A percentile compares a stretch with the other conserved stretches of the same genome.
phyloP scores from a whole-genome alignment of 2,329 filamentous ascomycete species.

The Hypoxylon sp. region DNA sequence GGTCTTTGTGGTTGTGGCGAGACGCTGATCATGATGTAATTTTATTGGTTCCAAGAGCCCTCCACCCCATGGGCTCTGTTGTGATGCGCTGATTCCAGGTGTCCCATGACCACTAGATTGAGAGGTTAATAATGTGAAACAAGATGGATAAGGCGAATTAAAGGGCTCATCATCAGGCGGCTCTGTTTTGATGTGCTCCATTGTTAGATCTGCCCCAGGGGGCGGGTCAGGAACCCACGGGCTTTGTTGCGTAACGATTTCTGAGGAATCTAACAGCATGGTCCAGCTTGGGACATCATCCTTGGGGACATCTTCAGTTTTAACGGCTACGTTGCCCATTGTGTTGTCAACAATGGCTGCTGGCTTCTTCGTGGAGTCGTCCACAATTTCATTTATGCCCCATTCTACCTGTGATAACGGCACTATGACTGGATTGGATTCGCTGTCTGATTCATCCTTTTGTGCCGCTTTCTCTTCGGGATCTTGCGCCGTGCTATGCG shows the following conservation, averaged over 20 bases:
- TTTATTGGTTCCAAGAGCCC: slow-evolving; percentile 24
- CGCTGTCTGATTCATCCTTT: slow-evolving; percentile 30
- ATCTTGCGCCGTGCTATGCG: not conserved
- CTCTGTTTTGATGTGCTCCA: slow-evolving; percentile 37
- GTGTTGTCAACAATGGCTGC: slow-evolving; percentile 6
- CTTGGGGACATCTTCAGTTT: slow-evolving; percentile 18
- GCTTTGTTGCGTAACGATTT: slow-evolving; percentile 45
- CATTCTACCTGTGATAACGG: slow-evolving; percentile 41
- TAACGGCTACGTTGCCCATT: slow-evolving; percentile 3
- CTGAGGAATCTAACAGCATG: slow-evolving; percentile 1
- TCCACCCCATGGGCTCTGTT: slow-evolving; percentile 54
- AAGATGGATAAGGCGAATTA: slow-evolving; percentile 17
- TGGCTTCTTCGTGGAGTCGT: slow-evolving; percentile 12
- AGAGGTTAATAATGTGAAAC: slow-evolving; percentile 21
- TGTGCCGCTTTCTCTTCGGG: not conserved
- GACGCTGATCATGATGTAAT: slow-evolving; percentile 7
- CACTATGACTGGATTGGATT: slow-evolving; percentile 26
- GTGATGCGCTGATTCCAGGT: slow-evolving; percentile 44
- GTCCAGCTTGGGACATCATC: slow-evolving; percentile 1
- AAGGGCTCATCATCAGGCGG: slow-evolving; percentile 24
- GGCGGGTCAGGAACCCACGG: slow-evolving; percentile 47
- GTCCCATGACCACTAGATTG: slow-evolving; percentile 25
- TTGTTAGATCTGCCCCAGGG: slow-evolving; percentile 21
- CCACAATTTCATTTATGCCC: slow-evolving; percentile 20
- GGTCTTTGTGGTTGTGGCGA: not conserved